Evolutionary conservation across 768 basidiomycete genomes (phyloP).

Genomic region (Kockovaella imperatae): DNA sequence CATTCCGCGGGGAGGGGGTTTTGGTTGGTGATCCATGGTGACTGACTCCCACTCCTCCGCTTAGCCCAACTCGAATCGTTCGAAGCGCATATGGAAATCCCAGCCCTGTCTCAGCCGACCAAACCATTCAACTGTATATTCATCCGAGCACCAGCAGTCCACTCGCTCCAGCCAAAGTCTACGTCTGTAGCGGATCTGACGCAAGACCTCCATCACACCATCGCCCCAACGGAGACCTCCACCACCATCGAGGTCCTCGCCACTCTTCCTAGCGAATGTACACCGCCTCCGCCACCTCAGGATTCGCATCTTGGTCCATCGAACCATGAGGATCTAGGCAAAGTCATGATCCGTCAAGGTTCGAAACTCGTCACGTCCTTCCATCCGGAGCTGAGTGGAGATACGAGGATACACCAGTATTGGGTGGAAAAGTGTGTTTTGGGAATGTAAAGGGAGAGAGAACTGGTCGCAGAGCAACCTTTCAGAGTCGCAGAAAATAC

Average conservation of each 20-base stretch:
- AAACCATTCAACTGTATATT: slow-evolving; percentile 73
- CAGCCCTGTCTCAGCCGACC: slow-evolving; percentile 56
- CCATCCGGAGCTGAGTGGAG: slow-evolving; percentile 85
- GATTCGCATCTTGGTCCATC: slow-evolving; percentile 45
- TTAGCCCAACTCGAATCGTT: slow-evolving; percentile 74
- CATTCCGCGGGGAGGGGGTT: not conserved
- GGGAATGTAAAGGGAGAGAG: slow-evolving; percentile 6
- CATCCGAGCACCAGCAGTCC: slow-evolving; percentile 71
- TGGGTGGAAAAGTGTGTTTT: slow-evolving; percentile 69
- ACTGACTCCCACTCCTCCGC: not conserved
- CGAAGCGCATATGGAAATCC: slow-evolving; percentile 64
- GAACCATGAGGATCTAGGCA: slow-evolving; percentile 50
- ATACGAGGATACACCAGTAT: slow-evolving; percentile 83
- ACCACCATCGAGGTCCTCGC: slow-evolving; percentile 64
- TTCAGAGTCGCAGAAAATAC: too few relatives aligned
- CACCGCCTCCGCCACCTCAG: slow-evolving; percentile 45
- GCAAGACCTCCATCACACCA: too few relatives aligned
- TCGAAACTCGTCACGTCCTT: slow-evolving; percentile 78
- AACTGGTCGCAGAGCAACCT: not conserved
- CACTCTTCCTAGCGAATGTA: slow-evolving; percentile 55
- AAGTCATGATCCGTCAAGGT: slow-evolving; percentile 81
- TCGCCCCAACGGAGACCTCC: slow-evolving; percentile 5
- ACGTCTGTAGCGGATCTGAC: slow-evolving; percentile 14
- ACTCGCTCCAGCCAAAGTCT: slow-evolving; percentile 31
- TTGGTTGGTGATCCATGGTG: not conserved